phyloP scores from a whole-genome alignment of 1,139 yeast species.

The Nakaseomyces uthaithaninus region DNA sequence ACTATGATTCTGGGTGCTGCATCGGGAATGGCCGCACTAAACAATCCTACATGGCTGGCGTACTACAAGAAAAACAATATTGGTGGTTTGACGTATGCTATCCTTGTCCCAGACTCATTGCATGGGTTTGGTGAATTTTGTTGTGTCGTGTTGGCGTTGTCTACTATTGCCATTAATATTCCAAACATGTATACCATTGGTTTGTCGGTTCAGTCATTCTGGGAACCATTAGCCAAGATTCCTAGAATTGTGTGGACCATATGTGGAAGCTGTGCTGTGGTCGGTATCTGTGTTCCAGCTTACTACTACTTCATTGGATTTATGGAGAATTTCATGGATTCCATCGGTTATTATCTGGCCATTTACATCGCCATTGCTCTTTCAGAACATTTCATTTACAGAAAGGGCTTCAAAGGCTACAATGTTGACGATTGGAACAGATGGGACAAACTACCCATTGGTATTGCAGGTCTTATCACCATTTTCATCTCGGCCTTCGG shows the following conservation, averaged over 20 bases:
- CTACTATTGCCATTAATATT: constrained; percentile 82
- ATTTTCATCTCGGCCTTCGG: constrained; percentile 82
- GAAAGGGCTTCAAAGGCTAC: constrained; percentile 55
- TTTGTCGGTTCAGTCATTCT: constrained; percentile 73
- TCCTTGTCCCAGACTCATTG: constrained; percentile 68
- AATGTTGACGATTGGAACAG: constrained; percentile 55
- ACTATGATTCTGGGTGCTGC: constrained; percentile 84
- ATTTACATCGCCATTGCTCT: constrained; percentile 66
- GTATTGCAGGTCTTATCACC: constrained; percentile 68
- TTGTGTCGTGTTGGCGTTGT: constrained; percentile 74
- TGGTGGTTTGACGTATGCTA: constrained; percentile 78
- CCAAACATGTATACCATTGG: constrained; percentile 94
- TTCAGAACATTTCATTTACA: constrained; percentile 73
- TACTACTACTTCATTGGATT: constrained; percentile 64
- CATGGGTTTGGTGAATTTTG: constrained; percentile 88
- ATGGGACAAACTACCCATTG: constrained; percentile 54
- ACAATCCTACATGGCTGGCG: constrained; percentile 40
- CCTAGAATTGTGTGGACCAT: constrained; percentile 83
- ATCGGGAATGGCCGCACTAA: constrained; percentile 53
- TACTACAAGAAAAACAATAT: constrained; percentile 39
- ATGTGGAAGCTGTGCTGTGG: constrained; percentile 62
- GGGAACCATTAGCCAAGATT: constrained; percentile 60
- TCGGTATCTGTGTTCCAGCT: constrained; percentile 85
- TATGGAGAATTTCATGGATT: constrained; percentile 80
- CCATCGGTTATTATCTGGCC: constrained; percentile 86